Evolutionary conservation across 345 rosid genomes (phyloP).

Genomic region (Diplotaxis tenuifolia): DNA sequence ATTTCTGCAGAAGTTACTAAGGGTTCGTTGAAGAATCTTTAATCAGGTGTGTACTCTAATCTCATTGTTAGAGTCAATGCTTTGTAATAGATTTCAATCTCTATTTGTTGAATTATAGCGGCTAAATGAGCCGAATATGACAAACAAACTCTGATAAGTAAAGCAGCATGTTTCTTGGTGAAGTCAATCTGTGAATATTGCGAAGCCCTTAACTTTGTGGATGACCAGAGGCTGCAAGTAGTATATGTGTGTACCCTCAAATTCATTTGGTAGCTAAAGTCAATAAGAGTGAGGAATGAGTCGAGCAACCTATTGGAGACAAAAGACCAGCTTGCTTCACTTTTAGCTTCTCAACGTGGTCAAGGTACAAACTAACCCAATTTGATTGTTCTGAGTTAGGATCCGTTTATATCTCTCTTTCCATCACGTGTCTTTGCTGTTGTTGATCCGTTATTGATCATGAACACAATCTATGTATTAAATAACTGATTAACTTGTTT

Average conservation of each 20-base stretch:
- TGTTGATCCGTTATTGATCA: neutral
- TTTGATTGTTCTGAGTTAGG: neutral
- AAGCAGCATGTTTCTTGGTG: neutral
- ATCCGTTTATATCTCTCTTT: neutral
- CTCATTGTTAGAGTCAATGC: neutral
- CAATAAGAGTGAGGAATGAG: constrained; percentile 40
- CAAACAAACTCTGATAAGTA: neutral
- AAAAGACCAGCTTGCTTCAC: constrained; percentile 33
- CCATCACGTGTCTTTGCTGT: neutral
- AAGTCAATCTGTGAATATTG: constrained; percentile 17
- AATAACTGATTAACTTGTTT: neutral
- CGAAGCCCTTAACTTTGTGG: constrained; percentile 48
- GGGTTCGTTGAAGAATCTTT: constrained; percentile 14
- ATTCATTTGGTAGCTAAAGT: constrained; percentile 36
- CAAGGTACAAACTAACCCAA: constrained; percentile 30
- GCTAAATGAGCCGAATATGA: neutral
- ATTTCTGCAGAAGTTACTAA: constrained; percentile 3
- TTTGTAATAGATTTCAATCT: neutral
- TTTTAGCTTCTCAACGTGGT: constrained; percentile 31
- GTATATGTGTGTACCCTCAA: constrained; percentile 36
- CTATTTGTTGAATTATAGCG: neutral
- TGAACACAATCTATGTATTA: neutral
- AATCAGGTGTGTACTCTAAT: constrained; percentile 7
- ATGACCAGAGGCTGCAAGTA: constrained; percentile 35
- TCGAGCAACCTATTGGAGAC: neutral